A percentile compares a stretch with the other conserved stretches of the same genome.
Conservation (phyloP, 495 filamentous ascomycete species). For the Extremus antarcticus region DNA sequence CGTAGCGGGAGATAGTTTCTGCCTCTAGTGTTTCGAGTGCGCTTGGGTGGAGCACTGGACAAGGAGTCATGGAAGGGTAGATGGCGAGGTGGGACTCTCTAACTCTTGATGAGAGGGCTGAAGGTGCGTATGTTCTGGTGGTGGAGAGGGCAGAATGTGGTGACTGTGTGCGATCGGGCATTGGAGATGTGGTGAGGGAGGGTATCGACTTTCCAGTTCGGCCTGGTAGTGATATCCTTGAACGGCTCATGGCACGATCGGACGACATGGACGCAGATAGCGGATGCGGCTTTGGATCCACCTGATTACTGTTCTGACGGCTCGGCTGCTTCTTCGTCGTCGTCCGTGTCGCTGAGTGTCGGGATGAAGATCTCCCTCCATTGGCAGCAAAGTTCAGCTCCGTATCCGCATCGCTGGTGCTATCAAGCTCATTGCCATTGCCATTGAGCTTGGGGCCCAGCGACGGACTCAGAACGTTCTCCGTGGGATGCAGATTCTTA, state of each 20-base stretch:
- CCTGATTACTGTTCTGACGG: slow-evolving; percentile 19
- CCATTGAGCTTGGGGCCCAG: slow-evolving; percentile 3
- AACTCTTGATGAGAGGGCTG: neutral
- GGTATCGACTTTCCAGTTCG: neutral
- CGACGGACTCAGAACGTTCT: slow-evolving; percentile 72
- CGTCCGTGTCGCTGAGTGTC: slow-evolving; percentile 38
- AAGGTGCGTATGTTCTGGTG: neutral
- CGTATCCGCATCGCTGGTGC: slow-evolving; percentile 61
- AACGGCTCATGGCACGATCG: slow-evolving; percentile 2
- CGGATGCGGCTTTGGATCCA: slow-evolving; percentile 11
- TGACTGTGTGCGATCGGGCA: slow-evolving; percentile 7
- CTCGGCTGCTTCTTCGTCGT: slow-evolving; percentile 24
- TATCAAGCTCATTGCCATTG: slow-evolving; percentile 36
- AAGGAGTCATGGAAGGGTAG: slow-evolving; percentile 23
- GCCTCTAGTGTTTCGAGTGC: slow-evolving; percentile 88
- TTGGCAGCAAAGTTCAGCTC: slow-evolving; percentile 39
- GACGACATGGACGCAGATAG: slow-evolving; percentile 14
- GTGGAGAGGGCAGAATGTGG: slow-evolving; percentile 6
- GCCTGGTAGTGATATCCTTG: slow-evolving; percentile 2
- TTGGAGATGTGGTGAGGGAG: slow-evolving; percentile 4
- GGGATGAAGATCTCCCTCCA: slow-evolving; percentile 37
- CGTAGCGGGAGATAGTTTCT: slow-evolving; percentile 70
- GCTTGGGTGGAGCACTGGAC: slow-evolving; percentile 70
- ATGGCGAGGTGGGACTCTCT: slow-evolving; percentile 5
- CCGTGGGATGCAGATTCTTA: slow-evolving; percentile 82